Evolutionary conservation across 2,329 filamentous ascomycete genomes (phyloP), one percentile per base, ranked within the genome.

Genomic region (Colletotrichum cuscutae): DNA sequence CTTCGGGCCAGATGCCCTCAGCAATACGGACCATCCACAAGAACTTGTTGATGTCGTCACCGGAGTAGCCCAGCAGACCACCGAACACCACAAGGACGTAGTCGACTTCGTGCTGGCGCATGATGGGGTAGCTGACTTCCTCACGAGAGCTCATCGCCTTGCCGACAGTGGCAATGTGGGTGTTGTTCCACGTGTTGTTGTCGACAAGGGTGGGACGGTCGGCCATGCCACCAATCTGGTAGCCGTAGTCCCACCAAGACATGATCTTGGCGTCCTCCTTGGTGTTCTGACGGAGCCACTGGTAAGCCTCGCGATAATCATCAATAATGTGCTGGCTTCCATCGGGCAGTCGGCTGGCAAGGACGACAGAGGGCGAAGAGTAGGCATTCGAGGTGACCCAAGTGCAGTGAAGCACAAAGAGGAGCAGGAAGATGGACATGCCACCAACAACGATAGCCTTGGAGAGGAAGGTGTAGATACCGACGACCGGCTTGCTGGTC

Each of bases 131-230:
- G 86, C 95, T 98, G 84, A 98, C 95, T 83, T 99, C 97, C 84
- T 99, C 97, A 58, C 94, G 89, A 8, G 95, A 98, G 85, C 94
- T 97, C 97, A 99, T 98, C 54, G 97, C 97, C 87, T 99, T 99
- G 80, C 97, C 97, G 71, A 99, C 97, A 15, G 97, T 99, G 65
- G 97, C 97, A 84, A 99, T 99, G 83, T 99, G 97, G 8, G 97
- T 99, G 87, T 99, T 99, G 88, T 99, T 99, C 97, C 97, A 99
- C 2, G 97, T 99, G 86, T 99, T 99, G 88, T 99, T 99, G 87
- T 99, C 97, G 42, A 99, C 97, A 42, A 99, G 89, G 1, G 97
- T 99, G 42, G 97, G 97, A 67, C 97, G 91, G 83, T 99, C 97
- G 62, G 97, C 97, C 97, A 99, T 99, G 77, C 97, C 97, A 86